Percentiles rank a stretch among this genome's conserved stretches.
Conservation (phyloP, 1,284 basidiomycete species). For the Heterobasidion parviporum region DNA sequence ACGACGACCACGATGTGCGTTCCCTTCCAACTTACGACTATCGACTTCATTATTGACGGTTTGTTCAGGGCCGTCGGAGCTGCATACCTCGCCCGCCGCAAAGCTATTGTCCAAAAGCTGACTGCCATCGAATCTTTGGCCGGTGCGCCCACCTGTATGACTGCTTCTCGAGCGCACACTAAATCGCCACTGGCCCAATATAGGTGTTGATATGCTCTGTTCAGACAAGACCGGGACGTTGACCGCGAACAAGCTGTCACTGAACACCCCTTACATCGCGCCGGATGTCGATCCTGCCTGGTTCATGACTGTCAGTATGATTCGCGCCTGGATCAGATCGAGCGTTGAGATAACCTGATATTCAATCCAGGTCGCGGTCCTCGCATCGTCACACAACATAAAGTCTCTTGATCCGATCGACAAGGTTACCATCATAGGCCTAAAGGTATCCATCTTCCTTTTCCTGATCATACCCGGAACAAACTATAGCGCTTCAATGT, state of each 20-base stretch:
- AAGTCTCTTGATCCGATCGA: constrained; percentile 48
- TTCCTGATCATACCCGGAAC: constrained; percentile 26
- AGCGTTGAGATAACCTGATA: background rate
- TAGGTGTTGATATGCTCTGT: constrained; percentile 41
- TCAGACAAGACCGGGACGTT: constrained; percentile 50
- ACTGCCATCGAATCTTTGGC: constrained; percentile 51
- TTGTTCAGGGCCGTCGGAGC: constrained; percentile 34
- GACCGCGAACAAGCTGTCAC: constrained; percentile 49
- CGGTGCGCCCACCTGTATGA: constrained; percentile 17
- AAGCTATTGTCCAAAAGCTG: constrained; percentile 56
- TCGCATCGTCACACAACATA: constrained; percentile 47
- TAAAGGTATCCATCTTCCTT: constrained; percentile 24
- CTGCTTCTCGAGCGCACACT: background rate
- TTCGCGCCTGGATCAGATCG: background rate
- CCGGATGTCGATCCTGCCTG: constrained; percentile 18
- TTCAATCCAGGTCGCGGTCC: constrained; percentile 28
- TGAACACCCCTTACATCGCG: constrained; percentile 33
- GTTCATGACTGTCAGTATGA: constrained; percentile 12
- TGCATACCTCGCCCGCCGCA: constrained; percentile 42
- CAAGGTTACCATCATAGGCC: constrained; percentile 43
- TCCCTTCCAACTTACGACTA: too few species aligned
- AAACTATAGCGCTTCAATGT: background rate
- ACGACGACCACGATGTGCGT: constrained; percentile 33
- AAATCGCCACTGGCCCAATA: background rate
- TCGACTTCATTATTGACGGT: background rate